Percentiles rank a stretch among this genome's conserved stretches.
phyloP scores from a whole-genome alignment of 768 basidiomycete species.

The Termitomyces sp. region DNA sequence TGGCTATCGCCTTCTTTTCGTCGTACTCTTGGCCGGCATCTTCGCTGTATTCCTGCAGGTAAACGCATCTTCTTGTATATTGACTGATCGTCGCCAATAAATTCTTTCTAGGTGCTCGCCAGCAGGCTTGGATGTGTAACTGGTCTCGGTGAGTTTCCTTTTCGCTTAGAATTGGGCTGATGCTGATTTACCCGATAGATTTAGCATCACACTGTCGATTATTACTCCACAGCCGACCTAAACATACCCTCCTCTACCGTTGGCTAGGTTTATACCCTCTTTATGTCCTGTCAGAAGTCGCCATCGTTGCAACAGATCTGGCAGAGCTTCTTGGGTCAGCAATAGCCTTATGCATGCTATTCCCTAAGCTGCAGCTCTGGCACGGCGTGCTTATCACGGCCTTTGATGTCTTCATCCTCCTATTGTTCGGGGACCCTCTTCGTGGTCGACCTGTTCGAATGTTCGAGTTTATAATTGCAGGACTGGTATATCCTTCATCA shows the following conservation, averaged over 20 bases:
- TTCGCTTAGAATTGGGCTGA: neutral
- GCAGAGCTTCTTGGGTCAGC: conserved; percentile 82
- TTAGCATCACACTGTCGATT: conserved; percentile 58
- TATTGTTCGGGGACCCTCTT: conserved; percentile 69
- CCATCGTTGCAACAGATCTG: conserved; percentile 75
- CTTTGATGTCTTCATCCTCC: conserved; percentile 64
- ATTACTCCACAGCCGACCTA: conserved; percentile 60
- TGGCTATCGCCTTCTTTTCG: conserved; percentile 84
- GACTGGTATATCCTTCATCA: conserved; percentile 40
- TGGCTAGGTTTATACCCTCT: conserved; percentile 64
- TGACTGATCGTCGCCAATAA: conserved; percentile 1
- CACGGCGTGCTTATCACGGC: conserved; percentile 68
- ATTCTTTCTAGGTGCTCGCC: conserved; percentile 55
- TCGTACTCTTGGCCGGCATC: conserved; percentile 78
- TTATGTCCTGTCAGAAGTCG: conserved; percentile 61
- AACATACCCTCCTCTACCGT: conserved; percentile 51
- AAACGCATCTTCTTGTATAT: conserved; percentile 7
- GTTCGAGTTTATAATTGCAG: conserved; percentile 45
- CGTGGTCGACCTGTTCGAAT: conserved; percentile 60
- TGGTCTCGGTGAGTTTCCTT: conserved; percentile 54
- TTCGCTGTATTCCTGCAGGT: conserved; percentile 85
- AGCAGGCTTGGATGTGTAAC: conserved; percentile 81
- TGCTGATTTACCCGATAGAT: conserved; percentile 26
- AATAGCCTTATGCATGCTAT: conserved; percentile 74
- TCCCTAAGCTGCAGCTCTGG: conserved; percentile 67